phyloP scores from a whole-genome alignment of 257 asterid genomes.

The Leonotis leonurus region DNA sequence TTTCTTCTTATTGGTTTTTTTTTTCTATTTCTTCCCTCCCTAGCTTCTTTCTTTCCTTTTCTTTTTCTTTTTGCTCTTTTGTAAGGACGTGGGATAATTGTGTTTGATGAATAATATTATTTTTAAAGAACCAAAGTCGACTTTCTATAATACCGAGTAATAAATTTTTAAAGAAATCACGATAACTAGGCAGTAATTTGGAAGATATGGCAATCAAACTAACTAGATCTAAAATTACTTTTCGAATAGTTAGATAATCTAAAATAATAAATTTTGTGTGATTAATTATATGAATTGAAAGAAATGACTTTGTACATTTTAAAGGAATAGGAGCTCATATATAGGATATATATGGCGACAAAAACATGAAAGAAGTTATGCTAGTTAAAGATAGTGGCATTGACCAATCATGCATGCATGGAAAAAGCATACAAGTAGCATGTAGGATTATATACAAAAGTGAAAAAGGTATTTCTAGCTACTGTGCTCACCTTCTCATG shows the following conservation, averaged over 20 bases:
- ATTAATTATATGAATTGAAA: too few species aligned
- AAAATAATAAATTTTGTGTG: too few species aligned
- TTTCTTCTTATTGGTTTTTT: background rate
- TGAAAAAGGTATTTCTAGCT: background rate
- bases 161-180: too few species aligned
- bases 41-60: background rate
- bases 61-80: background rate
- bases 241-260: too few species aligned
- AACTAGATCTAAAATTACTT: too few species aligned
- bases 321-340: too few species aligned
- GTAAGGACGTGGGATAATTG: background rate
- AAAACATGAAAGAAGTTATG: slow-evolving; percentile 5
- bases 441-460: background rate
- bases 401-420: slow-evolving; percentile 25
- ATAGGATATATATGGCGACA: background rate
- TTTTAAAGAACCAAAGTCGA: too few species aligned
- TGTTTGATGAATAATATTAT: background rate
- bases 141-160: too few species aligned
- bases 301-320: too few species aligned
- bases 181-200: too few species aligned
- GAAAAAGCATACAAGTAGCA: background rate
- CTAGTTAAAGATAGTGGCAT: slow-evolving; percentile 18
- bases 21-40: background rate
- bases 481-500: background rate
- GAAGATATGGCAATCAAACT: too few species aligned